Evolutionary conservation across 2,329 filamentous ascomycete species (phyloP).

Genomic region (Penicillium sp.): DNA sequence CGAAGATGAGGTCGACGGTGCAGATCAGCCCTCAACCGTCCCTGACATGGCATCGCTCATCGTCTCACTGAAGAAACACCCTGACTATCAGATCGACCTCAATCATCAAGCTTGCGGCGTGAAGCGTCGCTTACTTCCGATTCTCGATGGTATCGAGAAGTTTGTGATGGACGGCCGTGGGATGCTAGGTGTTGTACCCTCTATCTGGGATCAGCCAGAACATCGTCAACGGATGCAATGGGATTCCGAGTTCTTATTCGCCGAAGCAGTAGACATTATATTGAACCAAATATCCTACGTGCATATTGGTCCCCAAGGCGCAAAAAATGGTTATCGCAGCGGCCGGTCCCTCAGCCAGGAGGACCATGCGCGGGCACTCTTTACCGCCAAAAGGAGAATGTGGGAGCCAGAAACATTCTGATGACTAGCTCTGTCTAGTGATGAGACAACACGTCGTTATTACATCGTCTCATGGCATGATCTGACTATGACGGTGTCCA

Average conservation of each 20-base stretch:
- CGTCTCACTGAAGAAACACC: constrained; percentile 42
- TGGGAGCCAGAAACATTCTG: constrained; percentile 34
- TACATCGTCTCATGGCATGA: not conserved
- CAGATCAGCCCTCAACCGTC: constrained; percentile 2
- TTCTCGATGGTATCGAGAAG: constrained; percentile 42
- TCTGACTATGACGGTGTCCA: constrained; percentile 1
- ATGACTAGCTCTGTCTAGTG: not conserved
- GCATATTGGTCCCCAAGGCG: not conserved
- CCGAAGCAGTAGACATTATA: constrained; percentile 29
- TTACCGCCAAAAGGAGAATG: constrained; percentile 39
- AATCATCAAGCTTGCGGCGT: constrained; percentile 47
- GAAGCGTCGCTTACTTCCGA: constrained; percentile 42
- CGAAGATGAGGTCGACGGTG: constrained; percentile 10
- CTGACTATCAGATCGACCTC: constrained; percentile 47
- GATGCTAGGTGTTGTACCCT: constrained; percentile 32
- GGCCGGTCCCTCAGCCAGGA: constrained; percentile 9
- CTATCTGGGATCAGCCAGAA: constrained; percentile 10
- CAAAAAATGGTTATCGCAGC: not conserved
- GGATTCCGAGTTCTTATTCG: constrained; percentile 10
- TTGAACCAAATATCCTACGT: constrained; percentile 29
- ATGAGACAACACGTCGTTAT: not conserved
- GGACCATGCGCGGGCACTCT: constrained; percentile 37
- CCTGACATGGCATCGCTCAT: constrained; percentile 40
- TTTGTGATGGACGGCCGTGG: constrained; percentile 37
- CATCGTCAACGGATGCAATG: not conserved